phyloP scores from a whole-genome alignment of 768 basidiomycete genomes.

The Holtermannia corniformis region DNA sequence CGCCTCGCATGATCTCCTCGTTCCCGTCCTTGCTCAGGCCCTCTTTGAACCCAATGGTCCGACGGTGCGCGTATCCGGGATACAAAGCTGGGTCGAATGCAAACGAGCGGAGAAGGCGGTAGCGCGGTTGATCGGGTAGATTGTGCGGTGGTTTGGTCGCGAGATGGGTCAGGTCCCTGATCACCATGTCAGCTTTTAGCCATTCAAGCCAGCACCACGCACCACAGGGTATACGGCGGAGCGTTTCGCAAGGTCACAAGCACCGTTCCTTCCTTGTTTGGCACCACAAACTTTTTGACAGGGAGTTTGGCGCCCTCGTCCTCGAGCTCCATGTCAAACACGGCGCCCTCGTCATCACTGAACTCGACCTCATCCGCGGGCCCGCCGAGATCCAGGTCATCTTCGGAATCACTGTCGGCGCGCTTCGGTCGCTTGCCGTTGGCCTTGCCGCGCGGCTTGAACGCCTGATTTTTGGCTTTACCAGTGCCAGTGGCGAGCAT shows the following conservation, averaged over 20 bases:
- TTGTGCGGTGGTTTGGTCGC: conserved; percentile 8
- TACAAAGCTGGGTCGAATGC: conserved; percentile 60
- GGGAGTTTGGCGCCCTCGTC: conserved; percentile 20
- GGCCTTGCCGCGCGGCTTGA: conserved; percentile 1
- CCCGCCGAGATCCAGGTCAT: background rate
- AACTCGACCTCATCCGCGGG: background rate
- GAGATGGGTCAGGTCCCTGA: background rate
- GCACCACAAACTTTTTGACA: conserved; percentile 12
- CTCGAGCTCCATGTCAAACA: conserved; percentile 23
- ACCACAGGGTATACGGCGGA: conserved; percentile 77
- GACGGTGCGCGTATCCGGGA: conserved; percentile 83
- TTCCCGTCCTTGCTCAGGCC: conserved; percentile 56
- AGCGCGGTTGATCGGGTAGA: conserved; percentile 53
- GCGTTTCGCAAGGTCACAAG: conserved; percentile 81
- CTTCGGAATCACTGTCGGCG: conserved; percentile 20
- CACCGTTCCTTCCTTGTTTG: conserved; percentile 55
- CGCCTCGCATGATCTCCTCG: conserved; percentile 47
- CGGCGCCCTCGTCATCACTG: conserved; percentile 45
- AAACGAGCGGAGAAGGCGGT: conserved; percentile 67
- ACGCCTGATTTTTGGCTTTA: conserved; percentile 46
- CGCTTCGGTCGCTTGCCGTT: conserved; percentile 15
- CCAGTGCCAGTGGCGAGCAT: background rate
- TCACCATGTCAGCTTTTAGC: background rate
- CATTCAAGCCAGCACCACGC: background rate
- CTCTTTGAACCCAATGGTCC: conserved; percentile 76